Base-by-base conservation (phyloP, 345 rosid species). In the Anastatica hierochuntica region DNA sequence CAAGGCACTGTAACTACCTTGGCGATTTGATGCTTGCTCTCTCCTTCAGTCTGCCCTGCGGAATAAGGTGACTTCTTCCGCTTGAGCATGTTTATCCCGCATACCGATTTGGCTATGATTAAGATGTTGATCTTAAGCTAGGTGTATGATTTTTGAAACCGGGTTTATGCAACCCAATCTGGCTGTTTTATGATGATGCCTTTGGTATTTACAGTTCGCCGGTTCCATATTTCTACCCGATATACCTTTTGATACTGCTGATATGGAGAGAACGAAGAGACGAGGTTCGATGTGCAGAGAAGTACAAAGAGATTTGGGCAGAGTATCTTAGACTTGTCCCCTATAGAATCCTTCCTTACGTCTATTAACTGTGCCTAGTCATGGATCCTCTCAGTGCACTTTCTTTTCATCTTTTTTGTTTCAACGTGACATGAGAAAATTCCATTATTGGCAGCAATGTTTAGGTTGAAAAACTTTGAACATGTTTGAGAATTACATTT, bases 1-100 rank as follows among this genome's bases (percentile, higher is more conserved):
- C 96, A 38, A 84, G 98, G 77, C 98, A 92, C 57, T 84, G 84
- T 56, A 92, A 92, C 60, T 92, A 92, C 71, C 96, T 92, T 13
- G 96, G 96, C 18, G 96, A 92, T 72, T 62, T 88, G 70, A 61
- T 84, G 83, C 78, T 92, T 68, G 95, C 95, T 24, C 76, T 88
- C 24, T 88, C 98, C 44, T 87, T 92, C 75, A 79, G 96, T 72
- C 79, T 92, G 41, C 95, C 96, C 38, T 92, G 96, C 36, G 95
- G 96, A 50, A 67, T 78, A 64, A 79, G 92, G 98, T 90, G 73
- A 31, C 24, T 55, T 37, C 56, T 51, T 29, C 41, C 18, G 17
- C 24, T 5, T 36, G 18, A 33, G n/a, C n/a, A n/a, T n/a, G 33
- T 30, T 38, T 30, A 51, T 58, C 37, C 56, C 26, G 17, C 42